Evolutionary conservation across 805 yeast species (phyloP), one percentile per base, ranked within the genome.

Genomic region (Starmerella tilneyi): DNA sequence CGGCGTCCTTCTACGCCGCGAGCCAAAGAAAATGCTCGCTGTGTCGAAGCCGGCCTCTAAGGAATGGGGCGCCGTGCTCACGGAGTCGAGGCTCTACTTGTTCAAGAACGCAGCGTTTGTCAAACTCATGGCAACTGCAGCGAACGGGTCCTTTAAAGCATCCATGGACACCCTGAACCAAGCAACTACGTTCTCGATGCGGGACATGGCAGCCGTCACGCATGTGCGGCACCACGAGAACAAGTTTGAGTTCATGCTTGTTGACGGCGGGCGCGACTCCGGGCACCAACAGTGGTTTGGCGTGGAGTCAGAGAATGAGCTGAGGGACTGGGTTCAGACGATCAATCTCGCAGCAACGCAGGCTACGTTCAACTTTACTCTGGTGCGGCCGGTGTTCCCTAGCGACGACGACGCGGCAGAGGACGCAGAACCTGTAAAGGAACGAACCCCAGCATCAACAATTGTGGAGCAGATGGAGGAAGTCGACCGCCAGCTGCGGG

Each of bases 291-390:
- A 62, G 47, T 59, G 62, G 61, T 53, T 61, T 64, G 45, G 72
- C 63, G 75, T 77, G 12, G 61, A 57, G 6, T 62, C 63, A 19
- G 57, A 59, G n/a, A 60, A 61, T 19, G 83, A 77, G 32, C 63
- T 72, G 60, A 56, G 61, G n/a, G 71, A 72, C 19, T 81, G 88
- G 88, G 69, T 79, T 31, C 66, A 64, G 27, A 60, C 73, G 7
- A 73, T 78, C 54, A 77, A 78, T 51, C 71, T 66, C 51, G 63
- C 74, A 7, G 68, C 78, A 1, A 67, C 79, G 0, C 58, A 74
- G 44, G 69, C 68, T 29, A 39, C 52, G 8, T 36, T 49, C 19
- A 34, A 44, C 5, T 28, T 49, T 12, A 22, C 35, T 13, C 40
- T 44, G 5, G 20, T 22, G 20, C 44, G 43, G 2, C 20, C 28